These are phyloP conservation scores for Chlorociboria aeruginascens DNA, from an alignment of 495 filamentous ascomycete genomes.

Conservation along the genomic window DNA sequence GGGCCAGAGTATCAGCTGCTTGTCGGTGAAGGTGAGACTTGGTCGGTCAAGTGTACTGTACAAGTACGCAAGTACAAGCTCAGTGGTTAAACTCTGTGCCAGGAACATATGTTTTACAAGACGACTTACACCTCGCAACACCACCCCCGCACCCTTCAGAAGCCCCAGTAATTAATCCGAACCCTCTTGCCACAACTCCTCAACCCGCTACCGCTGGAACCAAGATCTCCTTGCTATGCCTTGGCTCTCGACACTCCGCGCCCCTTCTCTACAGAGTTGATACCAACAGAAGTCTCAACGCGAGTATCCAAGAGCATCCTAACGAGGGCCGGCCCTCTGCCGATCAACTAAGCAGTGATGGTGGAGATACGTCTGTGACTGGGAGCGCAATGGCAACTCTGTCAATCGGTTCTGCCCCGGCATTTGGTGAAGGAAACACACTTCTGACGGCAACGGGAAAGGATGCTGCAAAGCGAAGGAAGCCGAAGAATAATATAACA, in stretches of 20 bases:
- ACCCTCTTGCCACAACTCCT: constrained; percentile 76
- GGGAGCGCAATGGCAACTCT: constrained; percentile 16
- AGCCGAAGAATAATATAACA: constrained; percentile 93
- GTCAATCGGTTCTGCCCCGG: constrained; percentile 37
- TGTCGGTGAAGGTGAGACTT: constrained; percentile 72
- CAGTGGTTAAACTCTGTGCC: constrained; percentile 13
- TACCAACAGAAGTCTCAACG: constrained; percentile 31
- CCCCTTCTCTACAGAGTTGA: constrained; percentile 35
- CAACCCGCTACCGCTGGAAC: constrained; percentile 73
- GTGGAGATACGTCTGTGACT: constrained; percentile 17
- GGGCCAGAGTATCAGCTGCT: constrained; percentile 73
- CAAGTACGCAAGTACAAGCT: constrained; percentile 13
- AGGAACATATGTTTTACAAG: constrained; percentile 83
- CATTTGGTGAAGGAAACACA: constrained; percentile 82
- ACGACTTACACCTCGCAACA: constrained; percentile 84
- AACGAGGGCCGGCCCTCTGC: constrained; percentile 49
- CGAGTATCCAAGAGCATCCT: constrained; percentile 47
- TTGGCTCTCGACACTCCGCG: constrained; percentile 40
- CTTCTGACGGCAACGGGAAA: constrained; percentile 51
- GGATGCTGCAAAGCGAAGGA: constrained; percentile 66
- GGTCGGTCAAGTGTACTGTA: not conserved
- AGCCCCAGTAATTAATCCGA: constrained; percentile 70
- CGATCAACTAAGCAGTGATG: constrained; percentile 31
- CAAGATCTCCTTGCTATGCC: constrained; percentile 65
- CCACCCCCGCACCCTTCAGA: constrained; percentile 93